Conservation (phyloP, 176 grass and related monocot species). For the Musa acuminata region DNA sequence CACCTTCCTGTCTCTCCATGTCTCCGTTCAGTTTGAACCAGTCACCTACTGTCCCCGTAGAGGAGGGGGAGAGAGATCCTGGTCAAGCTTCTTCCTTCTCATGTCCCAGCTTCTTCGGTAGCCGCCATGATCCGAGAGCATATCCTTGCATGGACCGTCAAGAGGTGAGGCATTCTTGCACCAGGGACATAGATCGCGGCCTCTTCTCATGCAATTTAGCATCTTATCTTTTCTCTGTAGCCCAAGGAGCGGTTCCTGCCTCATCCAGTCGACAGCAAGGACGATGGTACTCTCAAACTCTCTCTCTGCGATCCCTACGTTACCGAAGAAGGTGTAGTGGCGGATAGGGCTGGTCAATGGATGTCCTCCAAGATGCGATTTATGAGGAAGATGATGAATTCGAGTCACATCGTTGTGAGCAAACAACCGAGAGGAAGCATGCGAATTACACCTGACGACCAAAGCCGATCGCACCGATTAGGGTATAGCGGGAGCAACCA, state of each 20-base stretch:
- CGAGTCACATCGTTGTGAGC: constrained; percentile 16
- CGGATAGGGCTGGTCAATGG: constrained; percentile 23
- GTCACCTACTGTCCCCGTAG: not conserved
- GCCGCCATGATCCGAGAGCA: not conserved
- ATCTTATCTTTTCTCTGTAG: not conserved
- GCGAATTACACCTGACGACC: not conserved
- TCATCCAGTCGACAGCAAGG: too few relatives aligned
- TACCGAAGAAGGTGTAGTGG: not conserved
- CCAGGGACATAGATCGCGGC: too few relatives aligned
- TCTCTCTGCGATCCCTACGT: constrained; percentile 39
- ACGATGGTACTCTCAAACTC: constrained; percentile 25
- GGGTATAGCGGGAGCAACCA: constrained; percentile 14
- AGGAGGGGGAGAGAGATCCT: not conserved
- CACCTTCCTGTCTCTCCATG: not conserved
- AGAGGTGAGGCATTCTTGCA: not conserved
- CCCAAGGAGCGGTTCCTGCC: not conserved
- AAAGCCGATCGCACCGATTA: constrained; percentile 11
- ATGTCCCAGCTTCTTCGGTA: not conserved
- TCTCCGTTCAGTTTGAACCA: constrained; percentile 4
- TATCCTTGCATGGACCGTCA: not conserved
- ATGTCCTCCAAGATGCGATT: constrained; percentile 64
- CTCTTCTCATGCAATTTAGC: too few relatives aligned
- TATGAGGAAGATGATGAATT: constrained; percentile 64
- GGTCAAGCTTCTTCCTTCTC: not conserved
- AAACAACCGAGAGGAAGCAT: constrained; percentile 28